Evolutionary conservation across 139 green algal genomes (phyloP), one percentile per base, ranked within the genome.

Genomic region (Tetradesmus obliquus): DNA sequence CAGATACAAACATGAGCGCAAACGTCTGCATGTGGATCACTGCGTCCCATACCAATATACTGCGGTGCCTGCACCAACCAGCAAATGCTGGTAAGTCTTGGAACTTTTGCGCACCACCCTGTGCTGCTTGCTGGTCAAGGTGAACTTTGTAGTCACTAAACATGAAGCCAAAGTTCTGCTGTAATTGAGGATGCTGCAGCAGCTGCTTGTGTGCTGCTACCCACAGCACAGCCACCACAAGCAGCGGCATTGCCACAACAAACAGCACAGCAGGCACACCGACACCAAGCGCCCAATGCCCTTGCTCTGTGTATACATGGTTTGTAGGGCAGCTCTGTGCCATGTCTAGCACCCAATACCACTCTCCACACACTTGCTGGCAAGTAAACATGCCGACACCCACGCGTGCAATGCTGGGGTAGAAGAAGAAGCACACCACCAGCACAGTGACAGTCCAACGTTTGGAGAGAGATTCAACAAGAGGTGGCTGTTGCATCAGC

Each of bases 21-120:
- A 87, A 19, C 1, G 82, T 87, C 54, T 87, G 82, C 24, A 69
- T 12, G 55, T 87, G 82, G 55, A 87, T 71, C 51, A 87, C 82
- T 0, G 20, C 82, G 32, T 87, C 82, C 82, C 82, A 87, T 20
- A 71, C 55, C 53, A 87, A 24, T 5, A 1, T 12, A 0, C 2
- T 19, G 20, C 51, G 9, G 45, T 87, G 82, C 82, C 55, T 72
- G 82, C 53, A 69, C 82, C 19, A 55, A 3, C 5, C 1, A 0
- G 45, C 22, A 1, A 32, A 69, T 2, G 22, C 51, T 0, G 2
- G 55, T 5, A 53, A 1, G 53, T 71, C 72, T 8, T 7, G 82
- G 17, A 20, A n/a, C 54, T 1, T 71, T 57, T 1, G 20, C 54
- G 55, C 55, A 12, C 6, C 19, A 6, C n/a, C 1, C 82, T 87